These are phyloP conservation scores for Musa balbisiana DNA, from an alignment of 202 grass and related monocot genomes.

Conservation along the genomic window DNA sequence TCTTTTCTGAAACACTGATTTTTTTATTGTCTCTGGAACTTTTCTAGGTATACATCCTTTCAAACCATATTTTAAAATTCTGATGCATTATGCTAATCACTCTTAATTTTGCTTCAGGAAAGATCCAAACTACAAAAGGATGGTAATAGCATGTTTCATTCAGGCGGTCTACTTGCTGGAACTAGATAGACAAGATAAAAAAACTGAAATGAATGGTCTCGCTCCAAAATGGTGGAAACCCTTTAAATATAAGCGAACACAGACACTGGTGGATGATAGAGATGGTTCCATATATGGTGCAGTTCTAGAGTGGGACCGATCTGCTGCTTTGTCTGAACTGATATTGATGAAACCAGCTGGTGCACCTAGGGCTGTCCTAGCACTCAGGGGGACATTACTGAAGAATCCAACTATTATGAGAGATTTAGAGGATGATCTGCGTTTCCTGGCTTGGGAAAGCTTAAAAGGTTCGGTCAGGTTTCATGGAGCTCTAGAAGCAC, in stretches of 20 bases:
- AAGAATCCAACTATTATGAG: slow-evolving; percentile 7
- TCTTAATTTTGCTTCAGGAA: not conserved
- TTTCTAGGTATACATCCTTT: not conserved
- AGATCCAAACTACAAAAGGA: slow-evolving; percentile 11
- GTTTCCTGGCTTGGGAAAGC: slow-evolving; percentile 13
- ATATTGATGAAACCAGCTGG: slow-evolving; percentile 2
- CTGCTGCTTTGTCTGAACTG: not conserved
- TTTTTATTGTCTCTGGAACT: not conserved
- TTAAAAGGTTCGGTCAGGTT: slow-evolving; percentile 5
- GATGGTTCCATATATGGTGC: slow-evolving; percentile 7
- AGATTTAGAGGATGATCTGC: slow-evolving; percentile 3
- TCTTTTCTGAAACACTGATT: too few relatives aligned
- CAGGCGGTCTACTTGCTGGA: slow-evolving; percentile 5
- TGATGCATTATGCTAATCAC: not conserved
- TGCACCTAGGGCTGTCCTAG: slow-evolving; percentile 7
- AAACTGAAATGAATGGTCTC: not conserved
- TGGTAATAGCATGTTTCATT: slow-evolving; percentile 4
- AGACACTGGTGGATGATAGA: not conserved
- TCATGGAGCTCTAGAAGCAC: slow-evolving; percentile 2
- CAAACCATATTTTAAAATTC: not conserved
- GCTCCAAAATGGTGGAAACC: slow-evolving; percentile 10
- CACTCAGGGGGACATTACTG: slow-evolving; percentile 1
- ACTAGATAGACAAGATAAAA: slow-evolving; percentile 8
- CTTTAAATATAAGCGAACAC: slow-evolving; percentile 8
- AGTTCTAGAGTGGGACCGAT: slow-evolving; percentile 3